Percentiles rank a stretch among this genome's conserved stretches.
Conservation (phyloP, 352 stramenopile species). For the Thalassiosira exigua region DNA sequence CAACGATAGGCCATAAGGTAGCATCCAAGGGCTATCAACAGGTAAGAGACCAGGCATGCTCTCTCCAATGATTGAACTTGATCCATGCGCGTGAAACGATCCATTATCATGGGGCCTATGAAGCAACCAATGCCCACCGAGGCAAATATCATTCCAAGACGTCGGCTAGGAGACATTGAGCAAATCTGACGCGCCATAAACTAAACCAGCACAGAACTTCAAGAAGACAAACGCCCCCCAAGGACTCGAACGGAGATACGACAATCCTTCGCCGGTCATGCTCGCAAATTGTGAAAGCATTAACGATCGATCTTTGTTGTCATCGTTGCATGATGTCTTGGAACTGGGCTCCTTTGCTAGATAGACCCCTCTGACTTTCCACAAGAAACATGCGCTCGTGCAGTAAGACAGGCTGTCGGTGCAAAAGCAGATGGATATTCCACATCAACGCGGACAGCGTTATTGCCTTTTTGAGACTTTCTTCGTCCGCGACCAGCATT, state of each 20-base stretch:
- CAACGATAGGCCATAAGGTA: constrained; percentile 35
- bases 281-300: constrained; percentile 14
- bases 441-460: constrained; percentile 64
- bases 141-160: constrained; percentile 59
- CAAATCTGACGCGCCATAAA: constrained; percentile 64
- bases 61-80: constrained; percentile 54
- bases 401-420: constrained; percentile 66
- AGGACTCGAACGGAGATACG: constrained; percentile 52
- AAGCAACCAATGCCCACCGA: constrained; percentile 72
- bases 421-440: constrained; percentile 65
- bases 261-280: constrained; percentile 37
- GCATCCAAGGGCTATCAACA: constrained; percentile 51
- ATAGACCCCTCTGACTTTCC: constrained; percentile 50
- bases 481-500: constrained; percentile 60
- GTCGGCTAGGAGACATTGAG: constrained; percentile 68
- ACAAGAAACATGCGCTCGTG: constrained; percentile 61
- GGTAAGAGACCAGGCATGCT: constrained; percentile 60
- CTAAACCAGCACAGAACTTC: constrained; percentile 53
- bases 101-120: constrained; percentile 58
- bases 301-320: constrained; percentile 1
- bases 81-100: constrained; percentile 62
- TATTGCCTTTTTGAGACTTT: constrained; percentile 67
- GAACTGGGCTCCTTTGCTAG: constrained; percentile 1
- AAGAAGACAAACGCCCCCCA: constrained; percentile 64
- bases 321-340: not conserved